Percentiles rank a stretch among this genome's conserved stretches.
Conservation (phyloP, 345 rosid genomes). For the Citrus glauca region DNA sequence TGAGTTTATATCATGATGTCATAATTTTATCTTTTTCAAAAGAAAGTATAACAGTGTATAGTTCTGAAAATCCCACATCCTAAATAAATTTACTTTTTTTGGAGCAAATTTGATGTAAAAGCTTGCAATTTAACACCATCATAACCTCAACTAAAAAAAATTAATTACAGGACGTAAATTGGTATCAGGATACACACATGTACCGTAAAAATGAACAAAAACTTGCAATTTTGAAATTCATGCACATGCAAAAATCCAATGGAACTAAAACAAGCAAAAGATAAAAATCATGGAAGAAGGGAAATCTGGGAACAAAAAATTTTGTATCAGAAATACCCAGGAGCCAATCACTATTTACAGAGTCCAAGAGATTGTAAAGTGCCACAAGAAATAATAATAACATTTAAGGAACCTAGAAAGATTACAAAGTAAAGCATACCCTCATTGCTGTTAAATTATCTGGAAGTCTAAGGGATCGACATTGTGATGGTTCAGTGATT, state of each 20-base stretch:
- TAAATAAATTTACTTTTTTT: too few relatives aligned
- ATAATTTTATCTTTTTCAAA: not conserved
- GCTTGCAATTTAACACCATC: not conserved
- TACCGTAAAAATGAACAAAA: not conserved
- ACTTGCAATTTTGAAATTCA: not conserved
- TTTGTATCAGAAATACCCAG: not conserved
- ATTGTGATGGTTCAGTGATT: constrained; percentile 70
- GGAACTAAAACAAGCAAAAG: not conserved
- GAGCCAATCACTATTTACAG: not conserved
- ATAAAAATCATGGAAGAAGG: not conserved
- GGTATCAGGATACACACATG: not conserved
- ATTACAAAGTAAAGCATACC: constrained; percentile 34
- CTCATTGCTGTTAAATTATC: constrained; percentile 49
- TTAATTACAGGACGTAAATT: not conserved
- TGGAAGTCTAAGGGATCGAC: constrained; percentile 66
- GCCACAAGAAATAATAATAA: not conserved
- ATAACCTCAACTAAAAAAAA: not conserved
- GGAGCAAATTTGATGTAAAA: not conserved
- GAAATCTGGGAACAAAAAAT: not conserved
- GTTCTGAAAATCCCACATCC: not conserved
- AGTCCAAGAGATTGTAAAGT: not conserved
- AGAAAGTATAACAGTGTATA: not conserved
- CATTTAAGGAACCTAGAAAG: not conserved
- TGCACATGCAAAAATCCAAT: not conserved
- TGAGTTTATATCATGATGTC: not conserved